Base-by-base conservation (phyloP, 2,329 filamentous ascomycete genomes). In the Fusarium chuoi region DNA sequence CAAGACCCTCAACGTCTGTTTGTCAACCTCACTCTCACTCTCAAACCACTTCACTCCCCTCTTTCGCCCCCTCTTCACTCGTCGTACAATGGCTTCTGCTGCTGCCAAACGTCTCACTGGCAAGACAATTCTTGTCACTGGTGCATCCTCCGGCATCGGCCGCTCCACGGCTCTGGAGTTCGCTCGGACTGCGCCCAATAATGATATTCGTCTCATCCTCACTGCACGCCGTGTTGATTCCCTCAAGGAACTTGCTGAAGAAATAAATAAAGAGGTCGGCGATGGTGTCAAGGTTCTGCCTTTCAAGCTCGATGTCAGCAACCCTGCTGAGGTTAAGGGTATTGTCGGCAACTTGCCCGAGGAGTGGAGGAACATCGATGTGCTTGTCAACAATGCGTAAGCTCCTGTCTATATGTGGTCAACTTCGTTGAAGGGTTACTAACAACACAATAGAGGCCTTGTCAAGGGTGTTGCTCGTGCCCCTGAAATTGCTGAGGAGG, bases 361-460 rank as follows among this genome's bases (percentile, higher is more conserved):
- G 70, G 95, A 95, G 80, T 98, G 94, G 85, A 90, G 89, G 81
- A 90, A 94, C 33, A 93, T 98, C 74, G 90, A 98, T 81, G 89
- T 98, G 6, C 85, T 99, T 68, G 94, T 99, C 33, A 99, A 99
- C 85, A 98, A 98, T 87, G 96, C 96, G 94, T 97, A 83, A 82
- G 92, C 87, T 26, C 17, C 20, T 26, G 44, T 30, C 45, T 30
- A n/a, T 26, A 48, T 28, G 13, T 54, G 54, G 4, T 7, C 15
- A 24, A 28, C 17, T 18, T 42, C 7, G 33, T 8, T 15, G n/a
- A 2, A 38, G 12, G 44, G 22, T 39, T 44, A 49, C 74, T 78
- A 44, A 78, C 35, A 30, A 20, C 14, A 10, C 7, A 20, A 60
- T 74, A 96, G 94, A 54, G 96, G 96, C 46, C 89, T 98, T 26